Percentiles rank a stretch among this genome's conserved stretches.
Conservation (phyloP, 1,284 basidiomycete genomes). For the Cystobasidium pallidum region DNA sequence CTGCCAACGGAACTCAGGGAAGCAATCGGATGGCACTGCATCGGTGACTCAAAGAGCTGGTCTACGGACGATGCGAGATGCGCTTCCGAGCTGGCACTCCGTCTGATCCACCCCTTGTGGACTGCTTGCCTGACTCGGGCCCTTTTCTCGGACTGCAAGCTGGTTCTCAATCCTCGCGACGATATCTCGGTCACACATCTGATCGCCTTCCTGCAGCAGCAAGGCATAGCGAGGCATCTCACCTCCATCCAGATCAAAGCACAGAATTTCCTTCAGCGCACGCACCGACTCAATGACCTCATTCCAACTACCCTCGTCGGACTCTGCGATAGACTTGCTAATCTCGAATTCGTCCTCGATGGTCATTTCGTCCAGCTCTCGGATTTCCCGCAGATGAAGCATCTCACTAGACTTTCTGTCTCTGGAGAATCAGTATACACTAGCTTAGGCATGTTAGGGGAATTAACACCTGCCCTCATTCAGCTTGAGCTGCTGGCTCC, state of each 20-base stretch:
- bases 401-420: slow-evolving; percentile 5
- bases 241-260: slow-evolving; percentile 33
- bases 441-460: slow-evolving; percentile 7
- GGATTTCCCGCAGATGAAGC: slow-evolving; percentile 30
- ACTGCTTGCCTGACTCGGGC: slow-evolving; percentile 13
- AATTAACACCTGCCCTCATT: slow-evolving; percentile 12
- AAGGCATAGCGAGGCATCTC: slow-evolving; percentile 23
- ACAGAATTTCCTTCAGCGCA: slow-evolving; percentile 36
- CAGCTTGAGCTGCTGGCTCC: slow-evolving; percentile 33
- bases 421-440: slow-evolving; percentile 33
- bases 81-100: slow-evolving; percentile 18
- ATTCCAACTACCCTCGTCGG: slow-evolving; percentile 19
- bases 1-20: slow-evolving; percentile 35
- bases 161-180: slow-evolving; percentile 36
- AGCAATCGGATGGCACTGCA: slow-evolving; percentile 24
- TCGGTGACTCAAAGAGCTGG: slow-evolving; percentile 28
- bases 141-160: slow-evolving; percentile 24
- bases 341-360: slow-evolving; percentile 35
- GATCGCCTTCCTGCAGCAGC: slow-evolving; percentile 10
- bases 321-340: slow-evolving; percentile 13
- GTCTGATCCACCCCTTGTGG: slow-evolving; percentile 37
- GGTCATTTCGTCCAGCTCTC: slow-evolving; percentile 37
- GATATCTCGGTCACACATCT: slow-evolving; percentile 16
- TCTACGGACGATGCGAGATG: slow-evolving; percentile 3
- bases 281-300: slow-evolving; percentile 17